phyloP scores from a whole-genome alignment of 1,139 yeast species.

The Candida pseudoviswanathii region DNA sequence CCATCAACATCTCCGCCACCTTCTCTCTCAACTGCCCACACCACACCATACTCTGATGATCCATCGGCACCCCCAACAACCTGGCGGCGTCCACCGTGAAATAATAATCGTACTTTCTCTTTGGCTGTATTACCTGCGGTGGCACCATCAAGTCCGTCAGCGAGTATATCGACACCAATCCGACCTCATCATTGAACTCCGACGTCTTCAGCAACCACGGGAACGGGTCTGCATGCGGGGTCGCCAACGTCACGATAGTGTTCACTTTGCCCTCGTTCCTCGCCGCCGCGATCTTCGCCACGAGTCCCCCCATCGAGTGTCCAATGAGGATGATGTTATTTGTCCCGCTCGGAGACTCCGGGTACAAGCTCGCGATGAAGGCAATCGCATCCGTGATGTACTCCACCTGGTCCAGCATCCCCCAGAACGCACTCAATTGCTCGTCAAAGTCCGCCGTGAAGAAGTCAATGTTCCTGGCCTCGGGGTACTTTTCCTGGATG shows the following conservation, averaged over 20 bases:
- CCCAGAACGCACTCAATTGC: constrained; percentile 96
- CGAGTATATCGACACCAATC: constrained; percentile 80
- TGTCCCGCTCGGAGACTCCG: constrained; percentile 42
- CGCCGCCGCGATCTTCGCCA: constrained; percentile 50
- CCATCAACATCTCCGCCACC: constrained; percentile 61
- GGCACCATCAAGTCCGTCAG: constrained; percentile 59
- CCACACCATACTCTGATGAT: constrained; percentile 97
- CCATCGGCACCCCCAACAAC: constrained; percentile 86
- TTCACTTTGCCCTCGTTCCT: constrained; percentile 73
- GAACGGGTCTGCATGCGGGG: constrained; percentile 96
- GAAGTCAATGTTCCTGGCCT: constrained; percentile 62
- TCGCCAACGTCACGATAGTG: constrained; percentile 82
- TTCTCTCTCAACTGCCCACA: constrained; percentile 81
- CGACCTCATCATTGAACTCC: constrained; percentile 47
- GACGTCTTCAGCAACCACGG: constrained; percentile 42
- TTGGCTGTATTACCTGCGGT: constrained; percentile 54
- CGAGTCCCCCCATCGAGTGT: constrained; percentile 98
- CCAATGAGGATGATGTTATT: constrained; percentile 78
- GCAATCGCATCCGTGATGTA: constrained; percentile 84
- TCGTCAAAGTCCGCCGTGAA: constrained; percentile 94
- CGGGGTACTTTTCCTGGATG: constrained; percentile 21
- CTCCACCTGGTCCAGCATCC: constrained; percentile 95
- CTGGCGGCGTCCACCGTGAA: constrained; percentile 84
- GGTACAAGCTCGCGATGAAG: constrained; percentile 72
- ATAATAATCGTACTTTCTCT: constrained; percentile 51